Conservation (phyloP, 1,139 yeast species). For the Diutina sp. region DNA sequence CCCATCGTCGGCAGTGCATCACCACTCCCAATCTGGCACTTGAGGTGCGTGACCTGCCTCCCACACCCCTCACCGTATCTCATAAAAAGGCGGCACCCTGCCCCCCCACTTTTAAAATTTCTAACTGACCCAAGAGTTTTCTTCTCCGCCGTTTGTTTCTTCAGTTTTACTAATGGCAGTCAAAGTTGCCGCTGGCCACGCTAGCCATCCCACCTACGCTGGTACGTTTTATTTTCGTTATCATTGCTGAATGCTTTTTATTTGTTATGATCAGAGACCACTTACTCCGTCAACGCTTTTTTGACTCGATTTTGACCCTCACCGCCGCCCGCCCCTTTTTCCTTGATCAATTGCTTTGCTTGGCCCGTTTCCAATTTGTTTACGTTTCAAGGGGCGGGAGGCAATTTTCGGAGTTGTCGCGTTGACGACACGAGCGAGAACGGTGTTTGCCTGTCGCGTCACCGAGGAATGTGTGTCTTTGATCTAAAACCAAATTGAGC, state of each 20-base stretch:
- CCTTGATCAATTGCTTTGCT: no score
- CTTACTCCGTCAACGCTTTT: no score
- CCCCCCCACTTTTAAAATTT: not conserved
- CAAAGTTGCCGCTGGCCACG: slow-evolving; percentile 14
- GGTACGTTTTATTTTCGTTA: slow-evolving; percentile 22
- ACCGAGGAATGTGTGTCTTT: no score
- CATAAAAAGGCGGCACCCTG: not conserved
- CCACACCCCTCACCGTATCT: not conserved
- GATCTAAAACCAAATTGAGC: not conserved
- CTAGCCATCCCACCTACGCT: slow-evolving; percentile 34
- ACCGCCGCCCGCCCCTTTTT: no score
- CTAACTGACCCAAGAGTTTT: not conserved
- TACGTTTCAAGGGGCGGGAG: no score
- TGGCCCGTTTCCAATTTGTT: no score
- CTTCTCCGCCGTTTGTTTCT: not conserved
- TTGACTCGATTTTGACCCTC: no score
- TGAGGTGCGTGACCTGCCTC: not conserved
- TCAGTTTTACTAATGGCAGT: slow-evolving; percentile 17
- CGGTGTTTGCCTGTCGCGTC: no score
- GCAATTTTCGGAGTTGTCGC: no score
- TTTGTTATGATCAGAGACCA: not conserved
- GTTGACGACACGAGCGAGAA: no score
- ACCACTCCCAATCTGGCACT: not conserved
- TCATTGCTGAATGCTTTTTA: not conserved
- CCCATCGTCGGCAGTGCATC: not conserved